A percentile compares a stretch with the other conserved stretches of the same genome.
Evolutionary conservation across 805 yeast genomes (phyloP).

Genomic region (Saccharomycopsis fibuligera): DNA sequence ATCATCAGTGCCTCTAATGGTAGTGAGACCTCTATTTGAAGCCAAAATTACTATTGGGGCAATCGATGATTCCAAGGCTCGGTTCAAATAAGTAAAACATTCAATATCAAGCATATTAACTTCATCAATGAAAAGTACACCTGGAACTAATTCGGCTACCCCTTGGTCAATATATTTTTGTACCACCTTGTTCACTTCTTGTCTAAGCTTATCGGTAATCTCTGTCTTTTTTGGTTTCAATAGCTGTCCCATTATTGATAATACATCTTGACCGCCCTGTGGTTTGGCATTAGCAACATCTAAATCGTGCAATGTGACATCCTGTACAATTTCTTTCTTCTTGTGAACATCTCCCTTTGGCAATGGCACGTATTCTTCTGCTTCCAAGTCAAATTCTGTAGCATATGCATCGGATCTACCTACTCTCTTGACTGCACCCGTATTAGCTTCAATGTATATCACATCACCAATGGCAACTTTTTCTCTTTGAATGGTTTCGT

Average conservation of each 20-base stretch:
- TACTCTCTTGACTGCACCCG: conserved; percentile 94
- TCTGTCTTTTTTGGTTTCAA: conserved; percentile 95
- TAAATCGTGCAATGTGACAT: conserved; percentile 91
- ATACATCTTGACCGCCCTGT: conserved; percentile 92
- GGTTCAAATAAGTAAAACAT: conserved; percentile 89
- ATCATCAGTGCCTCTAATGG: conserved; percentile 76
- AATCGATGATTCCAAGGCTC: conserved; percentile 85
- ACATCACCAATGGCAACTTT: conserved; percentile 94
- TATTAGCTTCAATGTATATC: conserved; percentile 92
- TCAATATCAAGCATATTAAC: conserved; percentile 98
- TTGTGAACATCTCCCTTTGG: conserved; percentile 99
- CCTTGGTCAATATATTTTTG: conserved; percentile 97
- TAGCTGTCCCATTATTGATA: conserved; percentile 95
- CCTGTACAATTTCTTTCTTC: conserved; percentile 96
- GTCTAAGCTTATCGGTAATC: conserved; percentile 89
- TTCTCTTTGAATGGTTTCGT: conserved; percentile 92
- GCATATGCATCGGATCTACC: conserved; percentile 99
- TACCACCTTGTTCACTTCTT: conserved; percentile 92
- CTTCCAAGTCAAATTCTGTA: conserved; percentile 96
- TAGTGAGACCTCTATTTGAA: conserved; percentile 89
- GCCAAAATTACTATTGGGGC: conserved; percentile 96
- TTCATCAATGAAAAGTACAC: conserved; percentile 96
- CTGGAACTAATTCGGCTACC: conserved; percentile 95
- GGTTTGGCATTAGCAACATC: conserved; percentile 97
- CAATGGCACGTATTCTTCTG: conserved; percentile 96